Conservation (phyloP, 2,329 filamentous ascomycete species). For the Fusarium siculi region DNA sequence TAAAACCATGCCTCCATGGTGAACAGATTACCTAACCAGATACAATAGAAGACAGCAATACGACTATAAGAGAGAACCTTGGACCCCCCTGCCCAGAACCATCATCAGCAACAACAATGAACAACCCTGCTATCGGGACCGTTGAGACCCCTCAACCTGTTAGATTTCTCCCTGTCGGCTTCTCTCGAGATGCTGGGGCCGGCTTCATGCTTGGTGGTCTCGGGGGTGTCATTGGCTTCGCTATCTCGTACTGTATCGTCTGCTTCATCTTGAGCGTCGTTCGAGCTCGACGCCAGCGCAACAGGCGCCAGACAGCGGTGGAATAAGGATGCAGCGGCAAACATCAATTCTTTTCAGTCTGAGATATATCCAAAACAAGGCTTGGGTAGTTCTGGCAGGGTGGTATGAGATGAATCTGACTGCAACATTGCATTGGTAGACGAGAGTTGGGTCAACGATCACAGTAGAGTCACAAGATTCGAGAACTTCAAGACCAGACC, state of each 20-base stretch:
- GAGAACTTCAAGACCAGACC: not conserved
- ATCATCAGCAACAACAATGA: not conserved
- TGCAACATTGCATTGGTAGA: not conserved
- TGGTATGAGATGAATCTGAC: no score
- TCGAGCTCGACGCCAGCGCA: not conserved
- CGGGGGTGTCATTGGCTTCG: conserved; percentile 21
- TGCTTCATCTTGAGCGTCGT: conserved; percentile 6
- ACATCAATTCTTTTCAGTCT: not conserved
- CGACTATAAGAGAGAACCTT: no score
- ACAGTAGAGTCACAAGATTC: no score
- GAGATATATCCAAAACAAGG: no score
- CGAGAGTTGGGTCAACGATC: not conserved
- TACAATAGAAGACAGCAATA: not conserved
- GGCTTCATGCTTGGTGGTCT: conserved; percentile 22
- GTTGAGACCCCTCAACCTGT: not conserved
- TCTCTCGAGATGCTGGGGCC: conserved; percentile 18
- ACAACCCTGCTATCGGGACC: not conserved
- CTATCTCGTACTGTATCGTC: conserved; percentile 13
- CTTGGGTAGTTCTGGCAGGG: not conserved
- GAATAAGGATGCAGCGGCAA: not conserved
- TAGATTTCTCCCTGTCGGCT: not conserved
- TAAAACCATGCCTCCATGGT: not conserved
- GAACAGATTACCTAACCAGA: not conserved
- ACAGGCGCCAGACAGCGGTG: not conserved
- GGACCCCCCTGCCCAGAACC: not conserved